phyloP scores from a whole-genome alignment of 2,329 filamentous ascomycete genomes.

The Aurifilum marmelostoma region DNA sequence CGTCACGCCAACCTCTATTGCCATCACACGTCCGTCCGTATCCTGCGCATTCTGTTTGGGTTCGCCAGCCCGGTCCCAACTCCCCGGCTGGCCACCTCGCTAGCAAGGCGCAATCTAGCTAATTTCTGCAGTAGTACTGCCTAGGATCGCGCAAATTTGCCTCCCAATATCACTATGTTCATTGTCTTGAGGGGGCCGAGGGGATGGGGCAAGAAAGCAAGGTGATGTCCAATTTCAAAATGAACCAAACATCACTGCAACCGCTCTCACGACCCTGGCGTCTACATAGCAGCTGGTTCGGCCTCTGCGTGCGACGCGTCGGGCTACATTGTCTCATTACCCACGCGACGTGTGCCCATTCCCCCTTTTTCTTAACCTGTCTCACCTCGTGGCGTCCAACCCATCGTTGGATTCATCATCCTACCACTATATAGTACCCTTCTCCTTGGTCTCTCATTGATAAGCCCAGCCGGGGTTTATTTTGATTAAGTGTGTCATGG shows the following conservation, averaged over 20 bases:
- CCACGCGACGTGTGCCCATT: not conserved
- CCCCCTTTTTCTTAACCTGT: not conserved
- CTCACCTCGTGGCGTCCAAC: not conserved
- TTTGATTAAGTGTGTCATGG: constrained; percentile 4
- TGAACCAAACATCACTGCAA: not conserved
- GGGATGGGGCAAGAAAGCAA: no score
- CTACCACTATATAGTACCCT: not conserved
- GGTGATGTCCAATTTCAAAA: not conserved
- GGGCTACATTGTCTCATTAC: not conserved
- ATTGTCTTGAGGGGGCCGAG: not conserved
- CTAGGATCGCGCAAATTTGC: constrained; percentile 4
- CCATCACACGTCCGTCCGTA: not conserved
- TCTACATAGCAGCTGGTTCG: not conserved
- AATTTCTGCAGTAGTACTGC: not conserved
- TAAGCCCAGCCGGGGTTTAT: not conserved
- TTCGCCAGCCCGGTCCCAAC: not conserved
- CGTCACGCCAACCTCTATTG: not conserved
- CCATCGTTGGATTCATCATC: not conserved
- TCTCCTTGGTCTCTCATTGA: not conserved
- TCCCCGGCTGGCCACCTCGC: not conserved
- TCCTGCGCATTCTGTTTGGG: not conserved
- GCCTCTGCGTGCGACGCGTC: not conserved
- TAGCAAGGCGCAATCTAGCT: not conserved
- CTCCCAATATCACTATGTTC: not conserved
- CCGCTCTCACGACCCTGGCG: not conserved